phyloP scores from a whole-genome alignment of 352 stramenopile genomes.

The Pythium dissotocum region DNA sequence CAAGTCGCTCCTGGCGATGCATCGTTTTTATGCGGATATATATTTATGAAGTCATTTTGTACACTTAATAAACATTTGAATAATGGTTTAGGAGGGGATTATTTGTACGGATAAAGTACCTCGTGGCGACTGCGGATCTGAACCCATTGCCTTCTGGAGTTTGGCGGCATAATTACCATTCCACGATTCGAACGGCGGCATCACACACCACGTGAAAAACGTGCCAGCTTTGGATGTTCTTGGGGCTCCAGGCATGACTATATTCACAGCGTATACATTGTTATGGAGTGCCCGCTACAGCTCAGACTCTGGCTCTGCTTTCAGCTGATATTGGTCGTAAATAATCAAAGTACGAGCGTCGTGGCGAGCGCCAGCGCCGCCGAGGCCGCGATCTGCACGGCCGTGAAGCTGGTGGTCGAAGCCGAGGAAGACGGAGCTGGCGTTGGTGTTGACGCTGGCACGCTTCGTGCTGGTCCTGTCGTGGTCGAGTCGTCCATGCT shows the following conservation, averaged over 20 bases:
- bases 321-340: not conserved
- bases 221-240: too few species aligned
- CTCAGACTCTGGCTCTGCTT: too few species aligned
- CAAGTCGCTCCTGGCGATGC: not conserved
- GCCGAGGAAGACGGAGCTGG: not conserved
- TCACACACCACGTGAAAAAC: too few species aligned
- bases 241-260: too few species aligned
- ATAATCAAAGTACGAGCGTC: conserved; percentile 11
- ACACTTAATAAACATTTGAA: not conserved
- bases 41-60: not conserved
- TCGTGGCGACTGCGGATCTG: not conserved
- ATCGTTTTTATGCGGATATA: not conserved
- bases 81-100: too few species aligned
- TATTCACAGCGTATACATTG: too few species aligned
- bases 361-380: not conserved
- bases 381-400: not conserved
- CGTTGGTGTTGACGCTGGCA: conserved; percentile 3
- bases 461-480: not conserved
- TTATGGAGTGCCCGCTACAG: too few species aligned
- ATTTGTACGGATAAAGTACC: not conserved
- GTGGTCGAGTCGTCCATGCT: not conserved
- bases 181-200: too few species aligned
- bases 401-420: not conserved
- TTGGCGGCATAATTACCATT: too few species aligned
- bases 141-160: not conserved